Base-by-base conservation (phyloP, 179 eudicot species). In the Beta lomatogona region DNA sequence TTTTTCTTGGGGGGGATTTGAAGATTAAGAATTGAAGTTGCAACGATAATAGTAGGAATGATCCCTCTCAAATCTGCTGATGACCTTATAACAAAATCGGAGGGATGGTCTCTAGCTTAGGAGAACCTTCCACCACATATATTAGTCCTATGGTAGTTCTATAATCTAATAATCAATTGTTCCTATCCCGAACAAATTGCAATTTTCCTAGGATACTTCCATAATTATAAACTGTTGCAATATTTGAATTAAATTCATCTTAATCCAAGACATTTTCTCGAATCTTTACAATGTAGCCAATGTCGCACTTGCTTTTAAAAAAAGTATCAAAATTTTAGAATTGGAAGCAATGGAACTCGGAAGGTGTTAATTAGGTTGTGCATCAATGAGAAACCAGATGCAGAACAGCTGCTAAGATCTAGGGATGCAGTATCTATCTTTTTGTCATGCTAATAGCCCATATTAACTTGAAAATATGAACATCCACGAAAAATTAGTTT, bases 291-390 rank as follows among this genome's bases (percentile, higher is more conserved):
- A 36, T 2, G 79, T 21, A 64, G 36, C 36, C 50, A 15, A 74
- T 74, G 6, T 63, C 44, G 10, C 18, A 59, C 70, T 58, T 78
- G 41, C 67, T 75, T 73, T 57, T 75, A 73, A 91, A 93, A 31
- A 96, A 94, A 93, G 76, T 94, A 92, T 76, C 96, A 92, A 80
- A 94, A 89, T 83, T 93, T 94, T 76, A 86, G 93, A 81, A 94
- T 93, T 21, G 94, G 94, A 52, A 92, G 95, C 70, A 94, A 94
- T 70, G 97, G 97, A 93, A 91, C 81, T 86, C 91, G 88, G 96
- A 91, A 85, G 98, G 97, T 52, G 97, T 93, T 83, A 95, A 28
- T 36, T 36, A 36, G 98, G 63, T 87, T 94, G 61, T 94, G 89
- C 55, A 82, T 93, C 82, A 92, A 88, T 75, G 84, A 83, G 52